These are phyloP conservation scores for Fusarium buxicola DNA, from an alignment of 2,329 filamentous ascomycete genomes.

Conservation along the genomic window DNA sequence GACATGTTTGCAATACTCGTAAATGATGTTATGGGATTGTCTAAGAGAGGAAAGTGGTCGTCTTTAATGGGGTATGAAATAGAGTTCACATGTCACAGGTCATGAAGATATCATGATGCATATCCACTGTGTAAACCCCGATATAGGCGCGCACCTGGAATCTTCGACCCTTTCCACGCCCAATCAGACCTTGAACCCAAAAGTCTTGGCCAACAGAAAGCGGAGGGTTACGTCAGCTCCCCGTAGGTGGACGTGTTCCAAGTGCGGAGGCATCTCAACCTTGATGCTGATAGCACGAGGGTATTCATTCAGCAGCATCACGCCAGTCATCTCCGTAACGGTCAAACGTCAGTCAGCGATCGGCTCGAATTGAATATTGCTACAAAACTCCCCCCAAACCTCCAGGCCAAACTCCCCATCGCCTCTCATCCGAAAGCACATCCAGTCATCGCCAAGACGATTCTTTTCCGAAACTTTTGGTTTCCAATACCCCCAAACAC, in stretches of 20 bases:
- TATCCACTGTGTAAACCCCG: slow-evolving; percentile 13
- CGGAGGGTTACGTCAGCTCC: slow-evolving; percentile 40
- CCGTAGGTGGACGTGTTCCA: slow-evolving; percentile 30
- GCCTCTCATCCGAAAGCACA: slow-evolving; percentile 35
- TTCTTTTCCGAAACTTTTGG: slow-evolving; percentile 33
- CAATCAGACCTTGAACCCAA: slow-evolving; percentile 30
- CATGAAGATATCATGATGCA: slow-evolving; percentile 41
- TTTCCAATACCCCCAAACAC: slow-evolving; percentile 20
- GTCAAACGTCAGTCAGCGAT: slow-evolving; percentile 13
- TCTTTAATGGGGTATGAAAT: slow-evolving; percentile 28
- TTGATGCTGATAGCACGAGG: slow-evolving; percentile 20
- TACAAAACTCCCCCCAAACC: slow-evolving; percentile 31
- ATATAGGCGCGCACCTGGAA: slow-evolving; percentile 21
- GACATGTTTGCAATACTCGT: slow-evolving; percentile 26
- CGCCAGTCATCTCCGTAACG: not conserved
- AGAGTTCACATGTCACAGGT: slow-evolving; percentile 33
- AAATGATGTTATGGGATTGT: slow-evolving; percentile 6
- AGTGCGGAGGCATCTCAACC: slow-evolving; percentile 27
- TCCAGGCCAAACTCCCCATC: slow-evolving; percentile 41
- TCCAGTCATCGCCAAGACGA: slow-evolving; percentile 29
- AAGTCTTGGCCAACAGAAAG: slow-evolving; percentile 18
- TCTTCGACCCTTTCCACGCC: slow-evolving; percentile 16
- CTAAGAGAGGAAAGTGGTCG: slow-evolving; percentile 15
- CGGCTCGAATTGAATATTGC: slow-evolving; percentile 37
- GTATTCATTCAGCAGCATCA: slow-evolving; percentile 9